phyloP scores from a whole-genome alignment of 306 rosid species.

The Phaseolus lunatus region DNA sequence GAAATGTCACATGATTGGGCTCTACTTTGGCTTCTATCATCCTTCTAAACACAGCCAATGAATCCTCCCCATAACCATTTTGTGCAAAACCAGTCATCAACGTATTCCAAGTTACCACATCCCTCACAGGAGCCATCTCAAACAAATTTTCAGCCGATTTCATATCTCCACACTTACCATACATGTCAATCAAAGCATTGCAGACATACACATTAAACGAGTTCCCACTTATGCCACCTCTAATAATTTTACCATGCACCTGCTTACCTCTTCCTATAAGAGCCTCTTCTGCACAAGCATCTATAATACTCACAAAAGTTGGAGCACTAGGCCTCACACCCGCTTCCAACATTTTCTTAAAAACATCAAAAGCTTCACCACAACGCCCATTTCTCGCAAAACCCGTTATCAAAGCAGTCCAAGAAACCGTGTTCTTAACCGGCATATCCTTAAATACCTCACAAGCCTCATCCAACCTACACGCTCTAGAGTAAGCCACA shows the following conservation, averaged over 20 bases:
- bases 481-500: conserved; percentile 50
- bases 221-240: conserved; percentile 45
- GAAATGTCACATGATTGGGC: conserved; percentile 72
- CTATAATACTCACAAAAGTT: conserved; percentile 60
- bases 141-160: conserved; percentile 61
- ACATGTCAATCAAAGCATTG: conserved; percentile 70
- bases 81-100: conserved; percentile 64
- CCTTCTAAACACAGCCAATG: conserved; percentile 54
- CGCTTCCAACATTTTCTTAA: conserved; percentile 57
- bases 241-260: conserved; percentile 57
- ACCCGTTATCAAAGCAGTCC: conserved; percentile 64
- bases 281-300: conserved; percentile 64
- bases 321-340: conserved; percentile 50
- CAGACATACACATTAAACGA: conserved; percentile 49
- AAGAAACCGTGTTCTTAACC: conserved; percentile 52
- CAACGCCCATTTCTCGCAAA: conserved; percentile 49
- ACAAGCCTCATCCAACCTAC: conserved; percentile 57
- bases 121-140: conserved; percentile 50
- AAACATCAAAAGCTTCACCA: conserved; percentile 56
- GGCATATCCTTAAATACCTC: conserved; percentile 60
- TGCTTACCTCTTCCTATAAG: conserved; percentile 63
- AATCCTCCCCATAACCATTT: conserved; percentile 61
- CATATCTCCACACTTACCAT: conserved; percentile 67
- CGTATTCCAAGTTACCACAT: conserved; percentile 63
- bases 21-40: conserved; percentile 61